phyloP scores from a whole-genome alignment of 768 basidiomycete species.

The Leccinum sublutescens region DNA sequence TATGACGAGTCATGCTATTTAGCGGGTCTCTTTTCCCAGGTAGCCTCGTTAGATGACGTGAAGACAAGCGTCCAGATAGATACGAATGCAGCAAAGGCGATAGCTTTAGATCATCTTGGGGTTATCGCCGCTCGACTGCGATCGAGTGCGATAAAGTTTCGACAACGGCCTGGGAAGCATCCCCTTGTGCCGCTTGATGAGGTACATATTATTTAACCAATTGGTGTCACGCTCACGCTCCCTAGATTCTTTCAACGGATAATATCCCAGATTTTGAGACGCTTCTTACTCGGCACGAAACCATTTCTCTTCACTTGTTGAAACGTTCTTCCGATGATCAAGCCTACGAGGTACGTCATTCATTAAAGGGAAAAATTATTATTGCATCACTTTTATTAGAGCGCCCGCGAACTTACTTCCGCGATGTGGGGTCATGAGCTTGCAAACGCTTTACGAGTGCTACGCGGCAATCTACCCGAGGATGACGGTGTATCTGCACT shows the following conservation, averaged over 20 bases:
- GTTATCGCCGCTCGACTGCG: slow-evolving; percentile 85
- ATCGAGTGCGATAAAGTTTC: slow-evolving; percentile 45
- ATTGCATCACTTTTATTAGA: slow-evolving; percentile 37
- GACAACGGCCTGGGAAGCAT: slow-evolving; percentile 34
- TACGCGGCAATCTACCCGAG: slow-evolving; percentile 49
- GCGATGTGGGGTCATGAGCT: slow-evolving; percentile 83
- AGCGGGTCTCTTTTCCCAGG: slow-evolving; percentile 40
- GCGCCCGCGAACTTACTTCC: slow-evolving; percentile 77
- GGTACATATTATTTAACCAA: slow-evolving; percentile 36
- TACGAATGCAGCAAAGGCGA: slow-evolving; percentile 80
- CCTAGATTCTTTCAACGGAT: slow-evolving; percentile 51
- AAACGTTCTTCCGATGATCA: slow-evolving; percentile 78
- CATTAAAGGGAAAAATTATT: not conserved
- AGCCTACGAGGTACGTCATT: slow-evolving; percentile 64
- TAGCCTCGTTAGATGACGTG: slow-evolving; percentile 78
- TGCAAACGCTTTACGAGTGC: slow-evolving; percentile 61
- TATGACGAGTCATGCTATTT: not conserved
- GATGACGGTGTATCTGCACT: slow-evolving; percentile 31
- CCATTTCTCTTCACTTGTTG: slow-evolving; percentile 63
- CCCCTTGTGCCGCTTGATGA: slow-evolving; percentile 66
- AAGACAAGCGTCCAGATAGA: slow-evolving; percentile 66
- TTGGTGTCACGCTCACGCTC: not conserved
- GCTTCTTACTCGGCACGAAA: slow-evolving; percentile 60
- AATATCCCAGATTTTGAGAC: slow-evolving; percentile 54
- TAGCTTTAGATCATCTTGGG: slow-evolving; percentile 92